Base-by-base conservation (phyloP, 306 rosid species). In the Casuarina equisetifolia region DNA sequence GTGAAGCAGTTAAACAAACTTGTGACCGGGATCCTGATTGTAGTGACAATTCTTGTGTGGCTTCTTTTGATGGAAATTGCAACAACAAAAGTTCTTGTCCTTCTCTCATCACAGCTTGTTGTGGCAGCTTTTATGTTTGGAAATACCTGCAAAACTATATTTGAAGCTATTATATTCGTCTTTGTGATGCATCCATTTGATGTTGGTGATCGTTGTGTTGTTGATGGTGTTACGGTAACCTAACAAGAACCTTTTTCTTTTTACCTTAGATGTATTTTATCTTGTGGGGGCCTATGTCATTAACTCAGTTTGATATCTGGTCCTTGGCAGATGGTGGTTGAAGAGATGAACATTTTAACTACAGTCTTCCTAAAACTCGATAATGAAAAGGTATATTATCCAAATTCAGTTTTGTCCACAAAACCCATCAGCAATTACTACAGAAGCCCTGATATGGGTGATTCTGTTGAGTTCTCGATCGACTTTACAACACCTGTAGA, bases 111-210 rank as follows among this genome's bases (percentile, higher is more conserved):
- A 0, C 97, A 92, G 83, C 87, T 92, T 50, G 86, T 90, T 12
- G 88, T 91, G 15, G 97, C 87, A 2, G 90, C 76, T 53, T 95
- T 92, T 84, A 88, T 95, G 86, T 91, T 95, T 69, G 97, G 97
- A 63, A 92, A 90, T 89, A 89, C 97, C n/a, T 91, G 97, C 94
- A 92, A 92, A 79, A 89, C 85, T 68, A 82, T 89, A 76, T 92
- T 95, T 71, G 99, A 95, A 84, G 93, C 96, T 72, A 84, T 95
- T 78, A 82, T 95, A 43, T 95, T 92, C 4, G 99, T 95, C 70
- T 95, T 95, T 78, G 92, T 95, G 2, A 89, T 95, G 99, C 99
- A 95, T 79, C 99, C 99, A 6, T 95, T 92, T 74, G 99, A 92
- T 70, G 99, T 95, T 5, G 97, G 97, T 2, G 99, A 95, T 73